These are phyloP conservation scores for Hordeum marinum DNA, from an alignment of 176 grass and related monocot species.

Conservation along the genomic window DNA sequence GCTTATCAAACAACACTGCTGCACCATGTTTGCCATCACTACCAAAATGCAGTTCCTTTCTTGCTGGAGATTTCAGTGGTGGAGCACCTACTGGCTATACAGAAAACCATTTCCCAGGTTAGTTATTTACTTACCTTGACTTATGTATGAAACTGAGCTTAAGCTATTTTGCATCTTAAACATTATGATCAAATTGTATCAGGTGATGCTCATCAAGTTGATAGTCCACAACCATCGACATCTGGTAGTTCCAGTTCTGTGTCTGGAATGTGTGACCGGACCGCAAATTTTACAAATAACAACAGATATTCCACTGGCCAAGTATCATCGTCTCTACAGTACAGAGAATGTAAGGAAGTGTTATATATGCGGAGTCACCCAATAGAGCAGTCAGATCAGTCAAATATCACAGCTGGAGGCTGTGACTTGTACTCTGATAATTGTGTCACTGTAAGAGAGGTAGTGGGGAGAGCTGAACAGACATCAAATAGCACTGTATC, in stretches of 20 bases:
- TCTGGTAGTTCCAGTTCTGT: conserved; percentile 38
- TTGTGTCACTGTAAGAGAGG: conserved; percentile 29
- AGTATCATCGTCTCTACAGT: not conserved
- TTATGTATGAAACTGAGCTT: not conserved
- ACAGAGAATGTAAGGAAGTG: conserved; percentile 8
- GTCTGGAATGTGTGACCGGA: conserved; percentile 22
- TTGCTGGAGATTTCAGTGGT: conserved; percentile 13
- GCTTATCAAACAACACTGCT: conserved; percentile 12
- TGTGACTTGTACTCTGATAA: conserved; percentile 19
- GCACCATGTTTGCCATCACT: conserved; percentile 12
- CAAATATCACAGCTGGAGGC: conserved; percentile 22
- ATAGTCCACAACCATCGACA: conserved; percentile 32
- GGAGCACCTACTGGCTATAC: conserved; percentile 13
- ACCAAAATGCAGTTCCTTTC: conserved; percentile 21
- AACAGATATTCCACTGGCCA: not conserved
- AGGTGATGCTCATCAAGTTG: conserved; percentile 36
- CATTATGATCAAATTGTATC: conserved; percentile 6
- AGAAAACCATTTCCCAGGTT: conserved; percentile 35
- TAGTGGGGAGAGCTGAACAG: conserved; percentile 14
- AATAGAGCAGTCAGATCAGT: conserved; percentile 28
- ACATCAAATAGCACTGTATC: conserved; percentile 33
- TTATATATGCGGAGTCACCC: not conserved
- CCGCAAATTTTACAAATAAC: conserved; percentile 10
- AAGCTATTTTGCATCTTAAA: conserved; percentile 19
- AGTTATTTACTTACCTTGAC: conserved; percentile 10